phyloP scores from a whole-genome alignment of 2,329 filamentous ascomycete species.

The Alternaria viburni region DNA sequence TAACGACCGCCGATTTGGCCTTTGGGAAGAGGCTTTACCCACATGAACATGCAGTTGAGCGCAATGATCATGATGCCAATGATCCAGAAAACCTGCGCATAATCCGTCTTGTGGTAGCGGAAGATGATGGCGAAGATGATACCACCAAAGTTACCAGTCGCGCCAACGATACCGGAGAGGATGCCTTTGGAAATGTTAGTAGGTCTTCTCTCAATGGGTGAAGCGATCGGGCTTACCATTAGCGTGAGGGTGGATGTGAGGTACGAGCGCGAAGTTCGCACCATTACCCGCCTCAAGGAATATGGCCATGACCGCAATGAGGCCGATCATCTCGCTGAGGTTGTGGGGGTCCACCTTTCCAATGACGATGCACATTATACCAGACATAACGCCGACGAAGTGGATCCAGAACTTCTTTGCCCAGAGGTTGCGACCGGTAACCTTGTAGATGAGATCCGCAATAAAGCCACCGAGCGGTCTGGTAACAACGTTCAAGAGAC shows the following conservation, averaged over 20 bases:
- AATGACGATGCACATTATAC: constrained; percentile 67
- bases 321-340: constrained; percentile 72
- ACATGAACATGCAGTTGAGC: constrained; percentile 69
- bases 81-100: constrained; percentile 77
- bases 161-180: constrained; percentile 79
- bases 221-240: constrained; percentile 64
- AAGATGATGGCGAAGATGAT: constrained; percentile 85
- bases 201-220: not conserved
- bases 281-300: constrained; percentile 88
- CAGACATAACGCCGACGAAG: constrained; percentile 61
- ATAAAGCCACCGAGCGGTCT: constrained; percentile 70
- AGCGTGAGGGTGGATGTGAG: constrained; percentile 81
- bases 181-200: constrained; percentile 49
- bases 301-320: constrained; percentile 77
- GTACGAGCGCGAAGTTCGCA: constrained; percentile 83
- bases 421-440: constrained; percentile 60
- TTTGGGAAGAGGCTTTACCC: constrained; percentile 66
- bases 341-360: constrained; percentile 68
- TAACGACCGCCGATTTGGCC: constrained; percentile 58
- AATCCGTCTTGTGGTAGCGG: constrained; percentile 73
- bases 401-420: constrained; percentile 69
- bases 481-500: constrained; percentile 73
- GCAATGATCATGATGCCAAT: constrained; percentile 77
- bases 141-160: constrained; percentile 82
- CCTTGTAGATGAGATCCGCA: constrained; percentile 62